Evolutionary conservation across 2,329 filamentous ascomycete genomes (phyloP).

Genomic region (Cercospora sesami): DNA sequence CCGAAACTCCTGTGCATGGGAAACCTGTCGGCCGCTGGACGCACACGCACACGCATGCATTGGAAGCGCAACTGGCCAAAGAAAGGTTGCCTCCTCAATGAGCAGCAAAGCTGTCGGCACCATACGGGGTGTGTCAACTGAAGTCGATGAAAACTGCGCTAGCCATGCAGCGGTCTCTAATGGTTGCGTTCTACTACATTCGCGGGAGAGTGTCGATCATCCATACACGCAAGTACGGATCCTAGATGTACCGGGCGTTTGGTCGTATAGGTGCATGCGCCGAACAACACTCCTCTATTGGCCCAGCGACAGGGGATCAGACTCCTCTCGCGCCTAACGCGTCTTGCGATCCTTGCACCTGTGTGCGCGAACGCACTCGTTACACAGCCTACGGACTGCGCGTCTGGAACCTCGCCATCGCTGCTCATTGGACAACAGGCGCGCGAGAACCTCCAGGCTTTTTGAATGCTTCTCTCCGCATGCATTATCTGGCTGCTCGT

Average conservation of each 20-base stretch:
- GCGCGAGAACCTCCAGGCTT: neutral
- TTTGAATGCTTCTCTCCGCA: neutral
- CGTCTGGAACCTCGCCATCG: neutral
- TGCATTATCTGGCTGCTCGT: neutral
- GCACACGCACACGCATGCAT: neutral
- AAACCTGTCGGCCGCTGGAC: neutral
- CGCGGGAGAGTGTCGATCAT: too few relatives aligned
- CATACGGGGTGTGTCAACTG: neutral
- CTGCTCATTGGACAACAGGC: neutral
- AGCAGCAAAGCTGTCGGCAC: neutral
- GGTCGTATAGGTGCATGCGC: neutral
- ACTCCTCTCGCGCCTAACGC: neutral
- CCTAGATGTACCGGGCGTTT: neutral
- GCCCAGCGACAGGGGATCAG: neutral
- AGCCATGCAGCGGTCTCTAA: neutral
- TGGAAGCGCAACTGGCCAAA: neutral
- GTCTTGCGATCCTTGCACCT: neutral
- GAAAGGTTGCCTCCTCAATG: neutral
- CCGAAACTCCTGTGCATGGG: neutral
- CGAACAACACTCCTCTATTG: neutral
- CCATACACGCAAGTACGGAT: too few relatives aligned
- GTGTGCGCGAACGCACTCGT: neutral
- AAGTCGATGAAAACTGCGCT: neutral
- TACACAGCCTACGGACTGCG: neutral
- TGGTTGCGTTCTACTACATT: neutral